Conservation (phyloP, 768 basidiomycete genomes). For the Royoungia palumana region DNA sequence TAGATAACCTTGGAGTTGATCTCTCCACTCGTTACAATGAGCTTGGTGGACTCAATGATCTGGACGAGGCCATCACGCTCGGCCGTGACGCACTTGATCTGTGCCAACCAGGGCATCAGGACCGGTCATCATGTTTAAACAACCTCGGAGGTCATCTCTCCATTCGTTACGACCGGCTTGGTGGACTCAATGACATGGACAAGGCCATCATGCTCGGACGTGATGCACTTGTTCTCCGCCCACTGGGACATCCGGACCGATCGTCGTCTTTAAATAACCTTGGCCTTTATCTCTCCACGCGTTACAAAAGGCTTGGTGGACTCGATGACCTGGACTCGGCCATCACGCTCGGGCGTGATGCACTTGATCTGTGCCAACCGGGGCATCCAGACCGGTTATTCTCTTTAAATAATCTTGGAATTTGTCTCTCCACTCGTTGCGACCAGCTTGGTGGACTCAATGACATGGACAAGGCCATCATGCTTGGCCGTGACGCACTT, state of each 20-base stretch:
- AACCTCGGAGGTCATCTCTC: background rate
- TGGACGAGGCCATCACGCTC: background rate
- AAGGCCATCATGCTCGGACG: background rate
- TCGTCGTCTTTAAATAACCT: background rate
- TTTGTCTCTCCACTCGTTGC: background rate
- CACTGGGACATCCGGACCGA: background rate
- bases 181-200: background rate
- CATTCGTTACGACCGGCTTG: background rate
- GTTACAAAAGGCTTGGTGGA: background rate
- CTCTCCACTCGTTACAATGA: background rate
- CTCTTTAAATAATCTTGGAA: background rate
- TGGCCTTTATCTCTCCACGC: background rate
- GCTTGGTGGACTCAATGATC: background rate
- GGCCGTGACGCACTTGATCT: background rate
- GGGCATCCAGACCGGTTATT: background rate
- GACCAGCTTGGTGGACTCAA: background rate
- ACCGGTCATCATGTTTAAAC: background rate
- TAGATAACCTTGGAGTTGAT: background rate
- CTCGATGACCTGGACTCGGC: background rate
- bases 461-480: background rate
- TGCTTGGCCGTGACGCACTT: background rate
- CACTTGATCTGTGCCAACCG: background rate
- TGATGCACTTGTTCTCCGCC: background rate
- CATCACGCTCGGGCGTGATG: background rate
- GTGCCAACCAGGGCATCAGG: background rate